Base-by-base conservation (phyloP, 2,329 filamentous ascomycete genomes). In the Tetracladium maxilliforme region DNA sequence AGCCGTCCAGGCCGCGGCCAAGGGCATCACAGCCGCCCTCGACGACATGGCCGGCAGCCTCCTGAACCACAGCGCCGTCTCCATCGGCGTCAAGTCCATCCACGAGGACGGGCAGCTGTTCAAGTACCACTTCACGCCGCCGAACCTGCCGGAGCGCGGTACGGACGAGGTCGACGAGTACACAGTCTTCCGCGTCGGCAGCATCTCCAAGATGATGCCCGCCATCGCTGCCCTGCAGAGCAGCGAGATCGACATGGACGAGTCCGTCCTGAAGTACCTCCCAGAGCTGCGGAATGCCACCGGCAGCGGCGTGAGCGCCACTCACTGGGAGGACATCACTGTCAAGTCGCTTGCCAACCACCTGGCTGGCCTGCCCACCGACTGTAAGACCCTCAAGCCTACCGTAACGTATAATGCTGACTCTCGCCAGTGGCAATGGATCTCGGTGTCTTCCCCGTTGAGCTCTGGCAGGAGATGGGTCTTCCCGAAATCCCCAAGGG, bases 241-340 rank as follows among this genome's bases (percentile, higher is more conserved):
- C n/a, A n/a, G n/a, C n/a, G n/a, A n/a, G n/a, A n/a, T 47, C 19
- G 38, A 45, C 25, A 24, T 51, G 41, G 47, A 60, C 3, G 52
- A 51, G 22, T 54, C 54, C 1, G 44, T 67, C 5, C 48, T 56
- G 2, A 49, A 58, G 18, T 58, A 59, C 26, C 38, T 64, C 6
- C 56, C 60, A 0, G 45, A 52, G 23, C 35, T 52, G 21, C 39
- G 29, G 19, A 32, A 34, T 21, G 34, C 25, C 5, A 36, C 21
- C 19, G 25, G 38, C 6, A 43, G 51, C 22, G 35, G 36, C 4
- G 38, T 55, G 6, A 38, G 42, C 14, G 39, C 44, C 2, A 40
- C 57, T 3, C 39, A 50, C 21, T 66, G 60, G 60, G 48, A 61
- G 18, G 51, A 57, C 7, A 42, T 66, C 16, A 64, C 58, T 0